Conservation (phyloP, 495 filamentous ascomycete species). For the Aspergillus wentii region DNA sequence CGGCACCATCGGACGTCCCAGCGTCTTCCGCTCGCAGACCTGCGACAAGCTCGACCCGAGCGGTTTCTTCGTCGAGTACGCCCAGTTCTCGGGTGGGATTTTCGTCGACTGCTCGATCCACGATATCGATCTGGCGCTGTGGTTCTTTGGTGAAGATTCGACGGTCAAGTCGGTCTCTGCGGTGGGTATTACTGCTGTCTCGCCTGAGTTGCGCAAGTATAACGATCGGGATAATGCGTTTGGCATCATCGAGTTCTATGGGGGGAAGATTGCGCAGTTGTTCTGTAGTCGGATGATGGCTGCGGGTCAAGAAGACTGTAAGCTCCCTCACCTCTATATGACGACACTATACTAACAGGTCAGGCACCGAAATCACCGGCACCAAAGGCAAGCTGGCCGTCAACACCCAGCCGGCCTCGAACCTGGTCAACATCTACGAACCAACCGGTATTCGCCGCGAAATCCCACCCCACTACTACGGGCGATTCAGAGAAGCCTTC, state of each 20-base stretch:
- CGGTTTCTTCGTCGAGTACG: slow-evolving; percentile 47
- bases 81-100: slow-evolving; percentile 46
- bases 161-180: slow-evolving; percentile 41
- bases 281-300: slow-evolving; percentile 57
- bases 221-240: slow-evolving; percentile 56
- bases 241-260: slow-evolving; percentile 55
- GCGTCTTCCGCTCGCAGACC: slow-evolving; percentile 47
- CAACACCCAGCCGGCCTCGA: slow-evolving; percentile 44
- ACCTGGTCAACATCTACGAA: slow-evolving; percentile 47
- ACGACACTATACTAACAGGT: background rate
- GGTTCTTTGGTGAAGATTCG: slow-evolving; percentile 42
- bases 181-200: slow-evolving; percentile 48
- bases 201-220: slow-evolving; percentile 45
- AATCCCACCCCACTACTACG: slow-evolving; percentile 51
- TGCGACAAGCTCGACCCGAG: slow-evolving; percentile 45
- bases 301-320: slow-evolving; percentile 50
- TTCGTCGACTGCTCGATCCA: slow-evolving; percentile 50
- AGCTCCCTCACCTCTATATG: slow-evolving; percentile 5
- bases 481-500: slow-evolving; percentile 52
- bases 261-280: slow-evolving; percentile 52
- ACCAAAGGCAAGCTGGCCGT: slow-evolving; percentile 50
- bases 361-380: slow-evolving; percentile 49
- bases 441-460: slow-evolving; percentile 42
- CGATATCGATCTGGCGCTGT: slow-evolving; percentile 47
- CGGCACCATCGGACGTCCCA: slow-evolving; percentile 42